A percentile compares a stretch with the other conserved stretches of the same genome.
These are phyloP conservation scores for Bruguiera parviflora DNA, from an alignment of 345 rosid genomes.

Conservation along the genomic window DNA sequence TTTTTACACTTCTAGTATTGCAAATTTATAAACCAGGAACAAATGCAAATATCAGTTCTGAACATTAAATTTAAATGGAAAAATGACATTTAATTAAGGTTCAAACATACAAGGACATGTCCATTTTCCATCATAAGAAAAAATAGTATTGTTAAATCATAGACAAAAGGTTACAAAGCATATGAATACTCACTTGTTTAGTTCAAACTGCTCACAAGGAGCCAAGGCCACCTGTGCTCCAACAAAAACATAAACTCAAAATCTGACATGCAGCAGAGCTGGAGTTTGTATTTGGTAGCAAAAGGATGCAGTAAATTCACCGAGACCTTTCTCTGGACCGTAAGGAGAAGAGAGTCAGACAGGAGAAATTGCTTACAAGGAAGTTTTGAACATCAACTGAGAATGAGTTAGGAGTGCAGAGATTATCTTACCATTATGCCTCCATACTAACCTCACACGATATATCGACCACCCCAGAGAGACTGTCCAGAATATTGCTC, in stretches of 20 bases:
- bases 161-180: not conserved
- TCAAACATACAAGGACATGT: too few relatives aligned
- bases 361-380: not conserved
- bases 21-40: too few relatives aligned
- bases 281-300: constrained; percentile 61
- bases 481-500: constrained; percentile 84
- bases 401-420: not conserved
- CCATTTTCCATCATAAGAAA: too few relatives aligned
- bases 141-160: too few relatives aligned
- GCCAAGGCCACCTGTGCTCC: constrained; percentile 70
- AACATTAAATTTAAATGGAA: too few relatives aligned
- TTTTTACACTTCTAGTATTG: too few relatives aligned
- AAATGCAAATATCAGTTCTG: too few relatives aligned
- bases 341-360: constrained; percentile 16
- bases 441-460: constrained; percentile 69
- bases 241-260: constrained; percentile 56
- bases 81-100: too few relatives aligned
- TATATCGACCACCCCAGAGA: constrained; percentile 62
- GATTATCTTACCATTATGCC: constrained; percentile 43
- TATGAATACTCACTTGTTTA: constrained; percentile 50
- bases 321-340: constrained; percentile 53
- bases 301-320: constrained; percentile 55
- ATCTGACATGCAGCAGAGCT: constrained; percentile 48
- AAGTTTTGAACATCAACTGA: not conserved
- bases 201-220: constrained; percentile 60